Evolutionary conservation across 179 eudicot genomes (phyloP).

Genomic region (Sideroxylon spinosum): DNA sequence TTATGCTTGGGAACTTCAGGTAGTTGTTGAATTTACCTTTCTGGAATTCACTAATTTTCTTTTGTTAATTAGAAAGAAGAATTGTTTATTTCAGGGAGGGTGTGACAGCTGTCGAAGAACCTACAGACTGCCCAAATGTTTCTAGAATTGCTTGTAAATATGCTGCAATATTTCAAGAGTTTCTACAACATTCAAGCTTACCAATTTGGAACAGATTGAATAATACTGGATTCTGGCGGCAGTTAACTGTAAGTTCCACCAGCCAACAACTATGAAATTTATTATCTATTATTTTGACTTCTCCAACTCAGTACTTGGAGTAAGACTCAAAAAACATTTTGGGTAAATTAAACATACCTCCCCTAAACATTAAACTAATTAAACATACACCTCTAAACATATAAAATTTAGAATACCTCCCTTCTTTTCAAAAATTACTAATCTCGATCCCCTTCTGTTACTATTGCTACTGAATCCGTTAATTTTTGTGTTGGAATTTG

Average conservation of each 20-base stretch:
- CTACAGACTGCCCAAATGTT: conserved; percentile 81
- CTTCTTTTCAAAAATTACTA: too few species aligned
- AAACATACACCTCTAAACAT: too few species aligned
- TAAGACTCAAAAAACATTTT: too few species aligned
- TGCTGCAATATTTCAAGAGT: conserved; percentile 75
- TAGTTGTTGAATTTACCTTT: conserved; percentile 23
- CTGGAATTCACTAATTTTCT: background rate
- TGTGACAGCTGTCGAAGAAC: conserved; percentile 95
- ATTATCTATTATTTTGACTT: background rate
- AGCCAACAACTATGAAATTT: conserved; percentile 6
- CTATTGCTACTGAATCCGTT: too few species aligned
- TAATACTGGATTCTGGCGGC: conserved; percentile 96
- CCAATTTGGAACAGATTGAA: conserved; percentile 90
- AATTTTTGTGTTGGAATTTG: too few species aligned
- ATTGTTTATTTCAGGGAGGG: conserved; percentile 62
- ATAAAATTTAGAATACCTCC: too few species aligned
- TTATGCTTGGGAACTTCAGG: conserved; percentile 96
- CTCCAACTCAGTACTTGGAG: background rate
- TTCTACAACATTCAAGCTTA: conserved; percentile 59
- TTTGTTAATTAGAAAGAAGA: conserved; percentile 3
- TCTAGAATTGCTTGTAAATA: conserved; percentile 66
- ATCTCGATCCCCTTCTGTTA: too few species aligned
- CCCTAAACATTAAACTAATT: too few species aligned
- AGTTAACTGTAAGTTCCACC: conserved; percentile 64
- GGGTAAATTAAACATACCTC: too few species aligned